phyloP scores from a whole-genome alignment of 2,329 filamentous ascomycete genomes.

The Claviceps digitariae region DNA sequence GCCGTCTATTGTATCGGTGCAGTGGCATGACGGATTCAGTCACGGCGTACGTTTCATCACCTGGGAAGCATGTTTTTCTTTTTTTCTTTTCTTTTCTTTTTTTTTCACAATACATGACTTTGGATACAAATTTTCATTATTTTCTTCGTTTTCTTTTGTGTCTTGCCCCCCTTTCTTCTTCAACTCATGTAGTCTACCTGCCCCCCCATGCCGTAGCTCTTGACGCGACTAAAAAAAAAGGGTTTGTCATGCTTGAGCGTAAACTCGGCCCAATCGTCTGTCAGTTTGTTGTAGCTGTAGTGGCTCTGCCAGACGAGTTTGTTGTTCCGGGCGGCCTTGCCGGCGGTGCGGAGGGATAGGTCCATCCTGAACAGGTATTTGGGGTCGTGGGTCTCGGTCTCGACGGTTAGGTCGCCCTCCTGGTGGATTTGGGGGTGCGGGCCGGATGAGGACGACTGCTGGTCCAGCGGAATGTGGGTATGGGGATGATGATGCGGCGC shows the following conservation, averaged over 20 bases:
- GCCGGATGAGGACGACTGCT: background rate
- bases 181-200: background rate
- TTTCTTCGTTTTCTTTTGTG: background rate
- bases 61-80: no score
- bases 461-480: no score
- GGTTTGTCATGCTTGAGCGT: conserved; percentile 47
- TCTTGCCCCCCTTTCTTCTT: no score
- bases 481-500: background rate
- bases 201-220: conserved; percentile 42
- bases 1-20: no score
- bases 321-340: conserved; percentile 59
- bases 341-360: conserved; percentile 52
- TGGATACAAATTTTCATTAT: background rate
- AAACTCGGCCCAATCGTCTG: conserved; percentile 85
- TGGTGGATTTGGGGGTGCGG: conserved; percentile 5
- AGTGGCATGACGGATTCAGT: background rate
- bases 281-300: conserved; percentile 80
- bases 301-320: conserved; percentile 82
- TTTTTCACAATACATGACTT: no score
- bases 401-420: conserved; percentile 62
- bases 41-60: background rate
- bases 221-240: conserved; percentile 54
- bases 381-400: conserved; percentile 66
- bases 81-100: no score
- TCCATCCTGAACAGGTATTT: conserved; percentile 84